Evolutionary conservation across 192 early-diverging fungal species (phyloP), one percentile per base, ranked within the genome.

Genomic region (Kappamyces sp.): DNA sequence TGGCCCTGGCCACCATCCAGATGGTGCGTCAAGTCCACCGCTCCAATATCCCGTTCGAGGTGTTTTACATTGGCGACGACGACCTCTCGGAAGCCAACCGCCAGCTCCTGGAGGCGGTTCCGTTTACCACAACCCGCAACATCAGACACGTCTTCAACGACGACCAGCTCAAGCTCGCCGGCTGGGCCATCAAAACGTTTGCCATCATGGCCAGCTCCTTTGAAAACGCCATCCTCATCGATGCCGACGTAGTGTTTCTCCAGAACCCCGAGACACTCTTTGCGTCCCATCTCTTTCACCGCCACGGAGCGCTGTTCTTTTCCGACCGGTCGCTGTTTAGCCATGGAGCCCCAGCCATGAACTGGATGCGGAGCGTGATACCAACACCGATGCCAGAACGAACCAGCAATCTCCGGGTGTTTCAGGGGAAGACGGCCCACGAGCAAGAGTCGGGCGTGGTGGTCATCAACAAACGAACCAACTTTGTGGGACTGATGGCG

Each of bases 371-470:
- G n/a, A 69, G 75, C 1, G 64, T 77, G 12, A 60, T 79, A 35
- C 76, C 82, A 4, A 68, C 72, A 50, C 69, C 47, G 33, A 43
- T n/a, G 34, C 71, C 73, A 9, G 59, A 65, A 6, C 70, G 72
- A 60, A 72, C 73, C 0, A 55, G 32, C 5, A 50, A 57, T 7
- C 61, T 74, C 6, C 66, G 82, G 12, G 70, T 70, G 67, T 72
- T 72, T 50, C 67, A 59, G 2, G 41, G 59, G 5, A 4, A 47
- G 5, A 69, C 74, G 0, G 48, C 67, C 1, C 85, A 84, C 47
- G 86, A 87, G 55, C 73, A 77, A 57, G 84, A 87, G 49, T 79
- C 81, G 5, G 85, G 86, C 4, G 78, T 85, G 2, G 82, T 87
- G 1, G 60, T 82, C 9, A 66, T 86, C 23, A 73, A 87, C 69